phyloP scores from a whole-genome alignment of 345 rosid species.

The Salix arbutifolia region DNA sequence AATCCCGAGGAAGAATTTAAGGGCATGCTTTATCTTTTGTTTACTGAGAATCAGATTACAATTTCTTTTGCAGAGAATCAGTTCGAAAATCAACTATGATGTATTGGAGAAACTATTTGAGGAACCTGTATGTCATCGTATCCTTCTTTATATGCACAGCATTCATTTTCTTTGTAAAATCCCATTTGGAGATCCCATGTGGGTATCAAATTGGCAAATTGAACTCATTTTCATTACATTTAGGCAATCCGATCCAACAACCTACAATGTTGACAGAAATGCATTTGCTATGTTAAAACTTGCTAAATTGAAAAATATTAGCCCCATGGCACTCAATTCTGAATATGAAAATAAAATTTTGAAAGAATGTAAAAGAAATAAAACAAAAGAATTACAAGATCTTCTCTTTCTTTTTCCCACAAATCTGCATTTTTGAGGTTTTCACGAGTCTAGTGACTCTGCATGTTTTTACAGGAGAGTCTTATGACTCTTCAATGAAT shows the following conservation, averaged over 20 bases:
- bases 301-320: background rate
- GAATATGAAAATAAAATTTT: background rate
- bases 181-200: background rate
- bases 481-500: too few species aligned
- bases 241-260: background rate
- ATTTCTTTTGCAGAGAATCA: constrained; percentile 53
- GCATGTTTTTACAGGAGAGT: too few species aligned
- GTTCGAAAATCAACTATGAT: constrained; percentile 65
- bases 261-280: background rate
- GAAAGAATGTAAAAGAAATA: too few species aligned
- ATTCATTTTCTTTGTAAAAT: background rate
- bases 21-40: background rate
- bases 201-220: background rate
- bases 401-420: too few species aligned
- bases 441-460: too few species aligned
- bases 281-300: background rate
- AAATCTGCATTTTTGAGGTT: background rate
- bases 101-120: constrained; percentile 63
- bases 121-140: constrained; percentile 44
- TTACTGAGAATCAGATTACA: background rate
- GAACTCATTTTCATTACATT: background rate
- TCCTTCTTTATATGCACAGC: background rate
- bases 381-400: background rate
- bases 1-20: background rate
- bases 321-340: background rate